These are phyloP conservation scores for Gossypium thurberi DNA, from an alignment of 345 rosid species.

Conservation along the genomic window DNA sequence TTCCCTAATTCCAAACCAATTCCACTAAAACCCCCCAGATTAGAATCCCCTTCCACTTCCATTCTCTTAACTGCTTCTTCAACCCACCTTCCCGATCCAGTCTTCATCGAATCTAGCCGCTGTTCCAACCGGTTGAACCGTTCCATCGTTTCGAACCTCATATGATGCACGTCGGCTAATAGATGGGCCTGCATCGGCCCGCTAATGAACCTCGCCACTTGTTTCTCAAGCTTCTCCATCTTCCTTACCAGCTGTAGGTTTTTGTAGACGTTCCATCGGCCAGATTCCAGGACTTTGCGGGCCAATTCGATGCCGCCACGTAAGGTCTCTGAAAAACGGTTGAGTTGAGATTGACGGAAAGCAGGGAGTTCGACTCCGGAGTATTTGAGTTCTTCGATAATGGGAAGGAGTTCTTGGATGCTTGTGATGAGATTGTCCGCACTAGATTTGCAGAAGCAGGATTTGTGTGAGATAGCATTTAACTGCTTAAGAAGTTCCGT, in stretches of 20 bases:
- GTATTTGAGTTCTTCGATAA: slow-evolving; percentile 56
- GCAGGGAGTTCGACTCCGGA: slow-evolving; percentile 73
- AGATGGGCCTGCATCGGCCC: slow-evolving; percentile 39
- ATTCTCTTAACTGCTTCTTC: slow-evolving; percentile 12
- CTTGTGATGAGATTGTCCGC: slow-evolving; percentile 32
- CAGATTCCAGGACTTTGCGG: slow-evolving; percentile 27
- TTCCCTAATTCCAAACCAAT: slow-evolving; percentile 59
- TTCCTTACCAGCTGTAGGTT: slow-evolving; percentile 40
- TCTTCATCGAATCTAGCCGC: slow-evolving; percentile 41
- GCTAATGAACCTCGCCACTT: slow-evolving; percentile 31
- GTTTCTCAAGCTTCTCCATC: slow-evolving; percentile 69
- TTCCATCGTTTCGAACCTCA: slow-evolving; percentile 35
- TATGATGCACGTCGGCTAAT: slow-evolving; percentile 62
- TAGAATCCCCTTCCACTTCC: slow-evolving; percentile 37
- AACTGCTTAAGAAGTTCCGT: slow-evolving; percentile 52
- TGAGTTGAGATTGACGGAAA: slow-evolving; percentile 58
- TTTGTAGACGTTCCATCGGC: slow-evolving; percentile 62
- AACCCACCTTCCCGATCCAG: slow-evolving; percentile 24
- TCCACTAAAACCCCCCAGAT: slow-evolving; percentile 33
- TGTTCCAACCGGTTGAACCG: slow-evolving; percentile 51
- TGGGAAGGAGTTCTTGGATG: slow-evolving; percentile 36
- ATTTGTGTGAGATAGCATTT: slow-evolving; percentile 24
- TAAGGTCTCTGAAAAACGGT: slow-evolving; percentile 37
- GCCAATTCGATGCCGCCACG: slow-evolving; percentile 45
- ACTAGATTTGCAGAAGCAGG: slow-evolving; percentile 35